Conservation (phyloP, 257 asterid genomes). For the Solanum arcanum region DNA sequence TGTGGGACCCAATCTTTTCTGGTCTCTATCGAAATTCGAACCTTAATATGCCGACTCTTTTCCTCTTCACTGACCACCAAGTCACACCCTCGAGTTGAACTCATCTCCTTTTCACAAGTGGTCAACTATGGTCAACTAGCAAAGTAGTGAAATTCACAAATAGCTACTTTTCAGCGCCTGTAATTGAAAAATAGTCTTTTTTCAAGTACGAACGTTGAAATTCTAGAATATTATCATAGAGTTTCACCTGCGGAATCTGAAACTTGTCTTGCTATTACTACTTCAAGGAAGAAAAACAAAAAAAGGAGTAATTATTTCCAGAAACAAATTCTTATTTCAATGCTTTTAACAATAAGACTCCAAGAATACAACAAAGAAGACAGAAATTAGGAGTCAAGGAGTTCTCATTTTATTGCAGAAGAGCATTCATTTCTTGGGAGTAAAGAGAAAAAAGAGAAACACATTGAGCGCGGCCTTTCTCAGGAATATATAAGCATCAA, state of each 20-base stretch:
- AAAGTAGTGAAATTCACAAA: neutral
- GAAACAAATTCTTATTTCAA: neutral
- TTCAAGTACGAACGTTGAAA: neutral
- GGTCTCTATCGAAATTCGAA: neutral
- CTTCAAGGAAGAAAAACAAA: neutral
- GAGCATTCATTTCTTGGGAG: neutral
- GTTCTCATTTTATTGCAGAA: neutral
- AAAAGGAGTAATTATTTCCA: neutral
- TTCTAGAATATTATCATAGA: neutral
- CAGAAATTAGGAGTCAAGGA: neutral
- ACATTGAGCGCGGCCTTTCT: neutral
- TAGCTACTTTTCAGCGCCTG: neutral
- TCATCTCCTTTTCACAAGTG: neutral
- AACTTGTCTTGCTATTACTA: neutral
- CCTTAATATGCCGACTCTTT: neutral
- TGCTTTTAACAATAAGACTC: neutral
- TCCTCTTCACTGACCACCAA: neutral
- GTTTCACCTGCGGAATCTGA: neutral
- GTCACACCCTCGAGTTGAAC: neutral
- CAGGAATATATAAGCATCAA: neutral
- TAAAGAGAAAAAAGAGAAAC: neutral
- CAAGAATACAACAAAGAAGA: neutral
- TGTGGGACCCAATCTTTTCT: neutral
- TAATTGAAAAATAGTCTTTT: neutral
- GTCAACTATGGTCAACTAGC: neutral